Base-by-base conservation (phyloP, 371 early-diverging fungal species). In the Syncephalastrum sp. region DNA sequence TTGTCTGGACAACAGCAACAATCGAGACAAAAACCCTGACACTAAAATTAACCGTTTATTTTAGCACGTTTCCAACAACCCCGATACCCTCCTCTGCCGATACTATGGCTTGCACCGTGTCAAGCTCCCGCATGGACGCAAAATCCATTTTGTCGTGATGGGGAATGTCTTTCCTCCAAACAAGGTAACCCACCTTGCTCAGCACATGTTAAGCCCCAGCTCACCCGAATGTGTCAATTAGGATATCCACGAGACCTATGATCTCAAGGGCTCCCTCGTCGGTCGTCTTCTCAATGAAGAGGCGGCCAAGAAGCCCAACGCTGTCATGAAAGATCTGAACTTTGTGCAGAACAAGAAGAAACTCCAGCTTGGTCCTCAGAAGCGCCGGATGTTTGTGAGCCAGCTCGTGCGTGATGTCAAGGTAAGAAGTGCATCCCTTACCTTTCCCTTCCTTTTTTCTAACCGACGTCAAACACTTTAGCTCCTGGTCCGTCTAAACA, bases 141-240 rank as follows among this genome's bases (percentile, higher is more conserved):
- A 96, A 73, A 93, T 98, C 53, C 96, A 98, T 73, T 98, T 98
- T 75, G 95, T 98, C 15, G 97, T 98, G 54, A 98, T 98, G 99
- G 93, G 92, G 66, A 98, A 98, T 67, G 92, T 98, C 13, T 94
- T 97, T 70, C 98, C 99, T 5, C 90, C 97, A 4, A 90, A 92
- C 79, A 91, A 92, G 50, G 57, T 56, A 56, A 38, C 2, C 25
- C 25, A 33, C 14, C 13, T 16, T 5, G 15, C 19, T 19, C 41
- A 33, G 38, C 55, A 41, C 49, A 16, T 56, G 17, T 48, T 24
- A 43, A 3, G 17, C 15, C 29, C 38, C 38, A 33, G 10, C 38
- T 33, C 7, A 33, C 38, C 38, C 10, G 19, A 23, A 47, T 23
- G 21, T 48, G 57, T 45, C 25, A 54, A 45, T 54, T 54, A 56